Conservation (phyloP, 2,329 filamentous ascomycete species). For the Cadophora gregata region DNA sequence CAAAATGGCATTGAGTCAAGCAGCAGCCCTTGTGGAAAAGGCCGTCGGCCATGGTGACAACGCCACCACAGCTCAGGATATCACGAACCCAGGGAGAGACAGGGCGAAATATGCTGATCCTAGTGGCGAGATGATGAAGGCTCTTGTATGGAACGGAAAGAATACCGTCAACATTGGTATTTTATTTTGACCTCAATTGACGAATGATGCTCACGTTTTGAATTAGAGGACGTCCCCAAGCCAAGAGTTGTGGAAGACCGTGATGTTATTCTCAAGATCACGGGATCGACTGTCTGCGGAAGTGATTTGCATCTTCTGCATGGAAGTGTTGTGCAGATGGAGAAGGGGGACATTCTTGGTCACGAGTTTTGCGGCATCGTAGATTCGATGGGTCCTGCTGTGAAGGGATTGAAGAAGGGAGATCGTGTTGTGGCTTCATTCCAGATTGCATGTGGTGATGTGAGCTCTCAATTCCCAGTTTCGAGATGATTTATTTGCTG, state of each 20-base stretch:
- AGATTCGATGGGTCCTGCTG: conserved; percentile 54
- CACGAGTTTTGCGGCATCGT: conserved; percentile 60
- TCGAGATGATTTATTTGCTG: neutral
- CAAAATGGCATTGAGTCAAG: conserved; percentile 66
- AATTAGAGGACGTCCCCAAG: conserved; percentile 65
- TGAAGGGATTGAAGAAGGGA: conserved; percentile 61
- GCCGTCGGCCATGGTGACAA: conserved; percentile 70
- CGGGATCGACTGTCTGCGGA: conserved; percentile 46
- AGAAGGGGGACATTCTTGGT: conserved; percentile 59
- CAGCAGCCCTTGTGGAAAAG: conserved; percentile 71
- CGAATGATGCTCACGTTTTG: conserved; percentile 10
- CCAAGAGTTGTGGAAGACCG: conserved; percentile 74
- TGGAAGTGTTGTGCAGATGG: conserved; percentile 50
- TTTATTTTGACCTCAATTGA: conserved; percentile 26
- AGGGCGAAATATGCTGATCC: conserved; percentile 56
- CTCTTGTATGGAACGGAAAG: conserved; percentile 82
- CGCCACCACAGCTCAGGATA: conserved; percentile 69
- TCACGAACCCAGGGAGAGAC: conserved; percentile 66
- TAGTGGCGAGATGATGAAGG: conserved; percentile 72
- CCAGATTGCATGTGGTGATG: conserved; percentile 74
- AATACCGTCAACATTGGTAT: conserved; percentile 73
- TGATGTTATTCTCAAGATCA: conserved; percentile 84
- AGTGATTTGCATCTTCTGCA: conserved; percentile 48
- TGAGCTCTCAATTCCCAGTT: conserved; percentile 45
- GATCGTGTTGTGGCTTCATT: conserved; percentile 83